A percentile compares a stretch with the other conserved stretches of the same genome.
phyloP scores from a whole-genome alignment of 306 rosid species.

The Lathyrus tuberosus region DNA sequence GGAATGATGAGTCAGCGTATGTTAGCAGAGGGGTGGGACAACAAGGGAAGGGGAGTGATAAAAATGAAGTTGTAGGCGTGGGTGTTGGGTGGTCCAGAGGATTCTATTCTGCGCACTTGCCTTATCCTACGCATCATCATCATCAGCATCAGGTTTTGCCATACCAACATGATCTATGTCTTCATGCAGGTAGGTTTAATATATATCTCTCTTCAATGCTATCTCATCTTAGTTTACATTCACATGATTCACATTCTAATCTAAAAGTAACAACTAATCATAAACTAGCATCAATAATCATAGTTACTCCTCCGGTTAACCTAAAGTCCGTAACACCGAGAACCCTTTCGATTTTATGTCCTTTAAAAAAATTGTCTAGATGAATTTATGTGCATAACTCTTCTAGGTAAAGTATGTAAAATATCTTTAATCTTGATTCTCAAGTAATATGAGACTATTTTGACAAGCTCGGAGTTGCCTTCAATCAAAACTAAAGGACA shows the following conservation, averaged over 20 bases:
- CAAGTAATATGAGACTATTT: too few relatives aligned
- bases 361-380: too few relatives aligned
- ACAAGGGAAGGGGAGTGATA: background rate
- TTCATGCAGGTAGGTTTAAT: conserved; percentile 70
- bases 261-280: too few relatives aligned
- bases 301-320: too few relatives aligned
- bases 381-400: too few relatives aligned
- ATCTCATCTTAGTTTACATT: background rate
- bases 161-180: conserved; percentile 63
- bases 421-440: too few relatives aligned
- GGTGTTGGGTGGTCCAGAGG: conserved; percentile 61
- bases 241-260: background rate
- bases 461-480: too few relatives aligned
- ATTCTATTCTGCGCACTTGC: conserved; percentile 63
- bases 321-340: too few relatives aligned
- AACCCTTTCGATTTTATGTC: too few relatives aligned
- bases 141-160: conserved; percentile 56
- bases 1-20: conserved; percentile 12
- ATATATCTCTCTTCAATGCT: conserved; percentile 22
- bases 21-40: conserved; percentile 33
- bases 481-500: too few relatives aligned
- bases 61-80: conserved; percentile 27
- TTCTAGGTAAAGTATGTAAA: too few relatives aligned
- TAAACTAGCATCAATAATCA: too few relatives aligned
- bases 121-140: conserved; percentile 80